Evolutionary conservation across 2,329 filamentous ascomycete genomes (phyloP), one percentile per base, ranked within the genome.

Genomic region (Tolypocladium cylindrosporum): DNA sequence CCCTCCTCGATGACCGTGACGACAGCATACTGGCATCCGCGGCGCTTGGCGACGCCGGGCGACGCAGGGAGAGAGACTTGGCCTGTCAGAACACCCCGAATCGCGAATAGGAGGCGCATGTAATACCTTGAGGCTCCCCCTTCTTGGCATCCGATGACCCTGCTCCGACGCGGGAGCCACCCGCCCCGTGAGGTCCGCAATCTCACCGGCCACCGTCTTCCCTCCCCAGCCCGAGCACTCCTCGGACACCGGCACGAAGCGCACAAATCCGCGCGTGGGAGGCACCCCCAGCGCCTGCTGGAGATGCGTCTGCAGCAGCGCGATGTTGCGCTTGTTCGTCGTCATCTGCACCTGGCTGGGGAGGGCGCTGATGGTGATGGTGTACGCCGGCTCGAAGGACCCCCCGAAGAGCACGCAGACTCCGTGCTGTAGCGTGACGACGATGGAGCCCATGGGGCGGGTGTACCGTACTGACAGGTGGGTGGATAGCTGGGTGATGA

Each of bases 291-390:
- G 76, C 0, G 85, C 78, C 31, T 90, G 87, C 16, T 85, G 79
- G 71, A 96, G 81, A 69, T 89, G 87, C n/a, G 77, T 79, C 68
- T 94, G 89, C 4, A 95, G 81, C 21, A 95, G 74, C n/a, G 81
- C 79, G 1, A 90, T 85, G 70, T 93, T 94, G 61, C 90, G 84
- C 69, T 89, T 88, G 74, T 96, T 96, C 56, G 84, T 90, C 4
- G 85, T 81, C 0, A 89, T 83, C 60, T 87, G 85, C 2, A 94
- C 75, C 62, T 90, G 81, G 13, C 78, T 78, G 1, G 88, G 79
- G 11, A 94, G 77, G 0, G 90, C 86, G 41, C 82, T 86, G 59
- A 96, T 82, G 40, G 84, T 87, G 66, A 96, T 77, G 60, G 86
- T 81, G 68, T 96, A 97, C 24, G 90, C 89, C 4, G 90, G 88